Percentiles rank a stretch among this genome's conserved stretches.
These are phyloP conservation scores for Rhizopus stolonifer DNA, from an alignment of 371 early-diverging fungal species.

Conservation along the genomic window DNA sequence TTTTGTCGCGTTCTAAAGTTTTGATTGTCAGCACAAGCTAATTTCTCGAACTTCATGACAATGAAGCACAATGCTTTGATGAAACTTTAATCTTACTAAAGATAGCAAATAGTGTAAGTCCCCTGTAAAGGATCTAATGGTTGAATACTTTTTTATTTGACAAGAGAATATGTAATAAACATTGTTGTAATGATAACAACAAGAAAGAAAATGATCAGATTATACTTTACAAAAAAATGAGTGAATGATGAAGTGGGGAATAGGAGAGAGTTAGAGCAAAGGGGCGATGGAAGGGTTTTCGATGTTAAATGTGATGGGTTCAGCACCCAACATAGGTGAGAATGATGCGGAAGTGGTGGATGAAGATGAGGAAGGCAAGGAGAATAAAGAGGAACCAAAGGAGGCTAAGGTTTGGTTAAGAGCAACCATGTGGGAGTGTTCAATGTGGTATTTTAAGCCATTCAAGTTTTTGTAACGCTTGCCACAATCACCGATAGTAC, in stretches of 20 bases:
- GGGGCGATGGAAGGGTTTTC: slow-evolving; percentile 9
- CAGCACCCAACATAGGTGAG: slow-evolving; percentile 17
- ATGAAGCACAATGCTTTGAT: too few species aligned
- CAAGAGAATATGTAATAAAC: background rate
- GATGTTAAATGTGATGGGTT: slow-evolving; percentile 9
- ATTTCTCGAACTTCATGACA: too few species aligned
- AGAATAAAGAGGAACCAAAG: slow-evolving; percentile 41
- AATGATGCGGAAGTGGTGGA: slow-evolving; percentile 4
- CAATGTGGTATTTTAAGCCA: slow-evolving; percentile 96
- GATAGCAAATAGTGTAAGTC: too few species aligned
- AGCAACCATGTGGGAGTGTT: slow-evolving; percentile 76
- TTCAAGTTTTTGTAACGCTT: slow-evolving; percentile 79
- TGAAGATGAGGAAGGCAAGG: slow-evolving; percentile 4
- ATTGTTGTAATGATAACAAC: background rate
- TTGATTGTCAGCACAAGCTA: too few species aligned
- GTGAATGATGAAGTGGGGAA: slow-evolving; percentile 20
- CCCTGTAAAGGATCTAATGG: too few species aligned
- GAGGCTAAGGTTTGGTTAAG: slow-evolving; percentile 48
- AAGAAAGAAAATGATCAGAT: slow-evolving; percentile 3
- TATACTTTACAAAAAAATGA: slow-evolving; percentile 18
- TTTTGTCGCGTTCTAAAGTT: too few species aligned
- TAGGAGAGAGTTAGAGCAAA: slow-evolving; percentile 12
- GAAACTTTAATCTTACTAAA: too few species aligned
- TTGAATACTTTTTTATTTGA: background rate
- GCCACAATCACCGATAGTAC: slow-evolving; percentile 50